Conservation (phyloP, 768 basidiomycete species). For the Collybia mongolica region DNA sequence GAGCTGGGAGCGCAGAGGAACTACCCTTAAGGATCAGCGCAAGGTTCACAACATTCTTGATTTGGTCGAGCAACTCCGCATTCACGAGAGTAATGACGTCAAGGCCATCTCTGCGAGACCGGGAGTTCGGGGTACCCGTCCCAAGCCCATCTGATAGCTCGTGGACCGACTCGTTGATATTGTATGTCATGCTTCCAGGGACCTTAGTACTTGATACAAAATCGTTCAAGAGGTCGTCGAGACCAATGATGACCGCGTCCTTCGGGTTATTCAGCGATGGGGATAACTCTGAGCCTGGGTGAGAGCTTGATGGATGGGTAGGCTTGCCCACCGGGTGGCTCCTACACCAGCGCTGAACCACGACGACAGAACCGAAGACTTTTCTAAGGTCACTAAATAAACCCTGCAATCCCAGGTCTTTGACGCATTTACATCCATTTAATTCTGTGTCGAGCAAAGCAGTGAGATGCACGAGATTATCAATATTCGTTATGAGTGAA, state of each 20-base stretch:
- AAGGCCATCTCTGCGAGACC: background rate
- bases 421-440: constrained; percentile 17
- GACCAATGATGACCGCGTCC: constrained; percentile 19
- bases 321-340: constrained; percentile 7
- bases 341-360: constrained; percentile 13
- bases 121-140: constrained; percentile 11
- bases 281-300: background rate
- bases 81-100: background rate
- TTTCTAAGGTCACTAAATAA: constrained; percentile 13
- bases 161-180: constrained; percentile 15
- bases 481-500: constrained; percentile 15
- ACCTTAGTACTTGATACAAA: constrained; percentile 17
- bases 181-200: background rate
- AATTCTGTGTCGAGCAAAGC: constrained; percentile 16
- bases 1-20: constrained; percentile 1
- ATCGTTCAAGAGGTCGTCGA: constrained; percentile 18
- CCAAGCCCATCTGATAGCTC: constrained; percentile 18
- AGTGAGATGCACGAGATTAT: constrained; percentile 18
- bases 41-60: constrained; percentile 7
- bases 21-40: constrained; percentile 5
- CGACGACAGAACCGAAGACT: constrained; percentile 14
- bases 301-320: background rate
- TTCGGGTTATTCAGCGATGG: constrained; percentile 3
- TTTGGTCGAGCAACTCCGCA: constrained; percentile 3
- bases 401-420: constrained; percentile 15